A percentile compares a stretch with the other conserved stretches of the same genome.
These are phyloP conservation scores for Coemansia sp. DNA, from an alignment of 192 early-diverging fungal species.

Conservation along the genomic window DNA sequence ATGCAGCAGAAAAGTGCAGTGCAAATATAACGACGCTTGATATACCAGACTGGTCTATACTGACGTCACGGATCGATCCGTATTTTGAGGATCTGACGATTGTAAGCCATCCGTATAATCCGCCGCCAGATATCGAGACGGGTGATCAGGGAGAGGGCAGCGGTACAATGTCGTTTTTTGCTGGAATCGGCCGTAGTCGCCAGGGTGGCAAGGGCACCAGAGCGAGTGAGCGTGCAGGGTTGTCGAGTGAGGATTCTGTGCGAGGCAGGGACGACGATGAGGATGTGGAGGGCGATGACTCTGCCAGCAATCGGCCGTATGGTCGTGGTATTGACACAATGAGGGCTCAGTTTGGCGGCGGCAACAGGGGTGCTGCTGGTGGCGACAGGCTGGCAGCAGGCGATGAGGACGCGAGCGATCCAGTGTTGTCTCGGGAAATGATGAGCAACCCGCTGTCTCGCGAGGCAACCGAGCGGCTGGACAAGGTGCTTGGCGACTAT, in stretches of 20 bases:
- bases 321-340: constrained; percentile 12
- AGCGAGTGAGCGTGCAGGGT: constrained; percentile 12
- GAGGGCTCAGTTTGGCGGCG: constrained; percentile 13
- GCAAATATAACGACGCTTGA: constrained; percentile 26
- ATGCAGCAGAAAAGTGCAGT: constrained; percentile 14
- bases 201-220: constrained; percentile 17
- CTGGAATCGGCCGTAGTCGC: constrained; percentile 26
- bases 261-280: constrained; percentile 10
- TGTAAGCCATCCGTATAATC: constrained; percentile 45
- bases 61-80: constrained; percentile 43
- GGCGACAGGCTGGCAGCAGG: constrained; percentile 12
- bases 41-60: constrained; percentile 41
- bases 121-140: constrained; percentile 37
- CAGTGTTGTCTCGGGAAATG: constrained; percentile 45
- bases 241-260: background rate
- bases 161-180: constrained; percentile 43
- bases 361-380: background rate
- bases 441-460: constrained; percentile 43
- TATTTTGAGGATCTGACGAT: constrained; percentile 47
- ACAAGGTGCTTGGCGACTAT: constrained; percentile 26
- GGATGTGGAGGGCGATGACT: constrained; percentile 8
- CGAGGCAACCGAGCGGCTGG: constrained; percentile 30
- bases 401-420: constrained; percentile 26
- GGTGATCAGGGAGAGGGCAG: constrained; percentile 7
- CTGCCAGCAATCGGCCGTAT: constrained; percentile 1